Evolutionary conservation across 2,329 filamentous ascomycete species (phyloP), one percentile per base, ranked within the genome.

Genomic region (Neofusicoccum parvum): DNA sequence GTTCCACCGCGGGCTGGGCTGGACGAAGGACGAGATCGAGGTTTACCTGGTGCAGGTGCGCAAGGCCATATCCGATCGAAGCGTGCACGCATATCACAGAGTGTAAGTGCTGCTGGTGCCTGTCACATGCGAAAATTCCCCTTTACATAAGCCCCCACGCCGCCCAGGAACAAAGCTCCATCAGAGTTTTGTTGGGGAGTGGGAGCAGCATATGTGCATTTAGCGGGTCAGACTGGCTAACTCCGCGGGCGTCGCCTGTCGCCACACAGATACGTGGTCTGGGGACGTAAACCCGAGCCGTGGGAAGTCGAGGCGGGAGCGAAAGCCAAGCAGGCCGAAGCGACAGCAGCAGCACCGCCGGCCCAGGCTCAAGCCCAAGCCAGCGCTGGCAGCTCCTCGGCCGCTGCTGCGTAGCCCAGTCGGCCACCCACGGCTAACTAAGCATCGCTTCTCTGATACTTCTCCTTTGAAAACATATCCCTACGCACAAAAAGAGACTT

Each of bases 31-130:
- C 9, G 79, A 82, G 66, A 78, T 81, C 10, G 76, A 80, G 48
- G 78, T 82, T 15, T 79, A 81, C 50, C 71, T 82, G n/a, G 79
- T 80, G 3, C 72, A 78, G 58, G 74, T 82, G 5, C 69, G 80
- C 45, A 79, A 78, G 56, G 73, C 80, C 12, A 71, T 80, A 34
- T 69, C 68, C 0, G 77, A 80, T 62, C 74, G 72, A 20, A 77
- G 69, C 39, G 75, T 80, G 9, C 80, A 81, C 67, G 77, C 73
- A 10, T 81, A 79, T 66, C 79, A 79, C 65, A 79, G 78, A 65
- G 72, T 79, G 79, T 80, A 73, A 72, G 78, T 71, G 45, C 49
- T 34, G 60, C 23, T 17, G 32, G 36, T n/a, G 7, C 11, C 43
- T 11, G 6, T 37, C 36, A 62, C 43, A 50, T 49, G 58, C 32